Evolutionary conservation across 2,329 filamentous ascomycete species (phyloP).

Genomic region (Fusarium keratoplasticum): DNA sequence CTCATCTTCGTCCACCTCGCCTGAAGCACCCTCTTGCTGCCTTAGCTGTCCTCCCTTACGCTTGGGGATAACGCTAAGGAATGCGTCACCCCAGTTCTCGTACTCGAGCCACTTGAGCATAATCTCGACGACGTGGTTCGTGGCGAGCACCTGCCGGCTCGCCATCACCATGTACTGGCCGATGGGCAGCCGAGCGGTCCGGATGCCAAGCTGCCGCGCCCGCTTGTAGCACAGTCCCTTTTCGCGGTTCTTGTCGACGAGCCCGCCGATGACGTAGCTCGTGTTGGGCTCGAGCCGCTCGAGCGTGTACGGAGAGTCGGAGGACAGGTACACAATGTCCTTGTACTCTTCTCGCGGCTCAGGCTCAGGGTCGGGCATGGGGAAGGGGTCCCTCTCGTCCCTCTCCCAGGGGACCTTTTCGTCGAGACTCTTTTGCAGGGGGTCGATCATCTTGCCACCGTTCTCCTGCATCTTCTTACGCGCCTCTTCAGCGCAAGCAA

Average conservation of each 20-base stretch:
- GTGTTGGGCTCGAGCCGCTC: slow-evolving; percentile 86
- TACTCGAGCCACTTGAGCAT: slow-evolving; percentile 94
- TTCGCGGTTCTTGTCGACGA: slow-evolving; percentile 96
- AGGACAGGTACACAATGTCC: slow-evolving; percentile 85
- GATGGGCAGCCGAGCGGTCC: slow-evolving; percentile 92
- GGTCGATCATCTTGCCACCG: slow-evolving; percentile 70
- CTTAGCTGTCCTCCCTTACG: slow-evolving; percentile 84
- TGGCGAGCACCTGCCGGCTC: slow-evolving; percentile 86
- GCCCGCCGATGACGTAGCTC: slow-evolving; percentile 91
- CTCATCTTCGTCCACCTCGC: slow-evolving; percentile 34
- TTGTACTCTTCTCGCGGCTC: slow-evolving; percentile 48
- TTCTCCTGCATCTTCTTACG: slow-evolving; percentile 71
- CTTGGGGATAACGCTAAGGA: slow-evolving; percentile 88
- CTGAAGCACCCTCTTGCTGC: slow-evolving; percentile 44
- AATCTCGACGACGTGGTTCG: slow-evolving; percentile 97
- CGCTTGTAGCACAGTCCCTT: slow-evolving; percentile 93
- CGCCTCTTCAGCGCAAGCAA: slow-evolving; percentile 73
- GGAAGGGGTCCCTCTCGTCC: slow-evolving; percentile 49
- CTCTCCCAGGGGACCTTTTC: slow-evolving; percentile 45
- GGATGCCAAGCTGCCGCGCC: slow-evolving; percentile 79
- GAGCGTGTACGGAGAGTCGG: slow-evolving; percentile 89
- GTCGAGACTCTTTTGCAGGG: slow-evolving; percentile 59
- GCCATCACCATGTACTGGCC: slow-evolving; percentile 95
- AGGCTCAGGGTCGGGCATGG: slow-evolving; percentile 49
- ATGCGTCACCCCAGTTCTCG: slow-evolving; percentile 92